Base-by-base conservation (phyloP, 306 rosid genomes). In the Prunus fruticosa region DNA sequence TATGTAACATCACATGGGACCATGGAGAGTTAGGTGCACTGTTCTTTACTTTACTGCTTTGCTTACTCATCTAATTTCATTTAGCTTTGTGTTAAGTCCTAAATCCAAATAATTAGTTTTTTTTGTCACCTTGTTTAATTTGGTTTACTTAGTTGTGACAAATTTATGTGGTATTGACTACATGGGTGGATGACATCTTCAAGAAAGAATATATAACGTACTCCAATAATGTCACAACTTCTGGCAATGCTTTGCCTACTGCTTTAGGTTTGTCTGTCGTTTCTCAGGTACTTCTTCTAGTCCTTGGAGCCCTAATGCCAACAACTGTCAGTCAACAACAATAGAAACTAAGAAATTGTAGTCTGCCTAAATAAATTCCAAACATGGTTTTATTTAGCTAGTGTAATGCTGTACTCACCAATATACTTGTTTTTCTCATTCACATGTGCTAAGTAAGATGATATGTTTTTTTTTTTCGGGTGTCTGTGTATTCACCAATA, bases 321-420 rank as follows among this genome's bases (percentile, higher is more conserved):
- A 53, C 75, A 57, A 46, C 69, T 61, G 30, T 19, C 69, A 61
- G 57, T 74, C 77, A 28, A 74, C 69, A 74, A 47, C 69, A 22
- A 60, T 11, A 60, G 22, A 27, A 61, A 46, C 27, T 1, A 62
- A 18, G 60, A 49, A 61, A 25, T 61, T 45, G 45, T 30, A 62
- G 20, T 27, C 69, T 60, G 30, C 46, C 45, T 19, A 73, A 13
- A 25, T 60, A 73, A 25, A 27, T 58, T 28, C 61, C 34, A 45
- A 22, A 11, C 27, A 10, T 3, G 7, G 63, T 70, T 71, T 13
- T 69, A 27, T 30, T 38, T 2, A 38, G 43, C 43, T 38, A 7
- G 9, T 6, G 9, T 6, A 6, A 38, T 34, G 41, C 41, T 34
- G 41, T 6, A 6, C 8, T 6, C 8, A 38, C n/a, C n/a, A n/a